Percentiles rank a stretch among this genome's conserved stretches.
Evolutionary conservation across 129 eudicot genomes (phyloP).

Genomic region (Saussurea involucrata): DNA sequence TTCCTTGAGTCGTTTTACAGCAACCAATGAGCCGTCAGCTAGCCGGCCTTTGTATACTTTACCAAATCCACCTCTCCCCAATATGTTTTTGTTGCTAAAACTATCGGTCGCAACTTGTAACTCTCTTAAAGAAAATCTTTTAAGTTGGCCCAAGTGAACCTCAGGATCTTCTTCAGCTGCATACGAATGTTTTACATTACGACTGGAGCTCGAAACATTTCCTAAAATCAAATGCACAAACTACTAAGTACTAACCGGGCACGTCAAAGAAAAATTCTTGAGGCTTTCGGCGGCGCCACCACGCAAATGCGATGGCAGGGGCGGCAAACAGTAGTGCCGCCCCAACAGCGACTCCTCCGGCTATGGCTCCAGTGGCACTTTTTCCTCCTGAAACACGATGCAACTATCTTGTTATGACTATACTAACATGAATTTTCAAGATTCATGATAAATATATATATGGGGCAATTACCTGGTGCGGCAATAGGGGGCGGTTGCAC

Average conservation of each 20-base stretch:
- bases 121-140: conserved; percentile 77
- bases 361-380: conserved; percentile 71
- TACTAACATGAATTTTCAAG: not conserved
- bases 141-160: conserved; percentile 85
- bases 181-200: not conserved
- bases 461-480: conserved; percentile 43
- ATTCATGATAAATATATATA: not conserved
- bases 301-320: conserved; percentile 73
- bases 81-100: conserved; percentile 83
- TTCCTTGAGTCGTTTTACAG: conserved; percentile 83
- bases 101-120: conserved; percentile 87
- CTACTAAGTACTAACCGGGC: conserved; percentile 53
- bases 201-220: not conserved
- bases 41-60: conserved; percentile 89
- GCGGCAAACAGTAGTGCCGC: conserved; percentile 78
- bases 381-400: conserved; percentile 35
- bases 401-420: not conserved
- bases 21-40: conserved; percentile 79
- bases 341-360: conserved; percentile 86
- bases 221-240: not conserved
- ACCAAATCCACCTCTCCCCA: conserved; percentile 93
- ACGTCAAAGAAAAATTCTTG: conserved; percentile 72
- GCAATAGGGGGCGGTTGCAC: conserved; percentile 61
- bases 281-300: conserved; percentile 78
- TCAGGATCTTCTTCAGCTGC: conserved; percentile 96